phyloP scores from a whole-genome alignment of 2,329 filamentous ascomycete genomes.

The Aspergillus fischeri region DNA sequence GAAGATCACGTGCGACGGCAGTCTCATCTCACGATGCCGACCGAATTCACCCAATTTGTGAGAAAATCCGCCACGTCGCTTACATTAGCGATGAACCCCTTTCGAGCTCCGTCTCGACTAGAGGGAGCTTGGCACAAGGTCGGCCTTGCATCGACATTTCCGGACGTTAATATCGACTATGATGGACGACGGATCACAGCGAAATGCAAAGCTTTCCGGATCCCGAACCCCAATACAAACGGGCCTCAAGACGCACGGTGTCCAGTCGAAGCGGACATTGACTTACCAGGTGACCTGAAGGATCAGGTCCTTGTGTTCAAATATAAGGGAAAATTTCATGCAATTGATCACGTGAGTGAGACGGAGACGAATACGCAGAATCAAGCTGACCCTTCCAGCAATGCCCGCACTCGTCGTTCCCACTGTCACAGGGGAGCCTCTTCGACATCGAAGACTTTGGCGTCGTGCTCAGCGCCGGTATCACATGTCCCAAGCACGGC shows the following conservation, averaged over 20 bases:
- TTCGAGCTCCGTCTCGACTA: conserved; percentile 15
- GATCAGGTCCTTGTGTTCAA: conserved; percentile 64
- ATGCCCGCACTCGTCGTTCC: conserved; percentile 66
- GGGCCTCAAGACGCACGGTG: conserved; percentile 10
- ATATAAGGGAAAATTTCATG: conserved; percentile 61
- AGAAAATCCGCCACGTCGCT: not conserved
- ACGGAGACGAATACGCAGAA: not conserved
- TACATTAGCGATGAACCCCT: conserved; percentile 18
- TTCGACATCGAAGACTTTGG: conserved; percentile 75
- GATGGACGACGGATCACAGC: conserved; percentile 42
- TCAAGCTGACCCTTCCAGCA: conserved; percentile 39
- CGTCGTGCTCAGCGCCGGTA: conserved; percentile 44
- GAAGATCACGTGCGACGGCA: not conserved
- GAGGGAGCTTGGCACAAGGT: conserved; percentile 50
- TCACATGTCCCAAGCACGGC: conserved; percentile 64
- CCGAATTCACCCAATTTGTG: not conserved
- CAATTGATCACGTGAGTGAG: conserved; percentile 59
- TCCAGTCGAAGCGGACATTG: conserved; percentile 26
- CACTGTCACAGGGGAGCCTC: conserved; percentile 57
- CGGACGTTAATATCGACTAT: conserved; percentile 50
- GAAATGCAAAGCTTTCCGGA: conserved; percentile 58
- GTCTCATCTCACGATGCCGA: not conserved
- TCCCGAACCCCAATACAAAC: conserved; percentile 38
- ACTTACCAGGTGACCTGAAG: conserved; percentile 42
- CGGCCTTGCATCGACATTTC: conserved; percentile 54